Evolutionary conservation across 2,329 filamentous ascomycete species (phyloP).

Genomic region (Alternaria arbusti): DNA sequence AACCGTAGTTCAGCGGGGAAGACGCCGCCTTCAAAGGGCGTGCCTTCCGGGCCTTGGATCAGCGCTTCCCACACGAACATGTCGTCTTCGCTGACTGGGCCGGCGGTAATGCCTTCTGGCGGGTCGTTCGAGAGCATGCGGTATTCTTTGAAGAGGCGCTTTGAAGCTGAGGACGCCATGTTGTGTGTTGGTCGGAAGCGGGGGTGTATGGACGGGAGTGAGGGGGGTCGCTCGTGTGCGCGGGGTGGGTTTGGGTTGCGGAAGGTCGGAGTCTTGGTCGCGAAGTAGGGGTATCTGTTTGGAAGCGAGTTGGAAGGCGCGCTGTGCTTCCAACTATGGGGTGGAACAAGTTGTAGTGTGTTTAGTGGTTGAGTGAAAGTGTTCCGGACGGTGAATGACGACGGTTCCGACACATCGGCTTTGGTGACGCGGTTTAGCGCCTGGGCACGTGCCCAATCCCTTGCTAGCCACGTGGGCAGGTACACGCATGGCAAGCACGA

Average conservation of each 20-base stretch:
- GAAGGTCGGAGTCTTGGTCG: neutral
- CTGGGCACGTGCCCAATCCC: constrained; percentile 6
- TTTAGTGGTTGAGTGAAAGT: neutral
- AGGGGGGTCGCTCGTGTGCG: neutral
- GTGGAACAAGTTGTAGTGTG: neutral
- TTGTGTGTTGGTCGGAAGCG: neutral
- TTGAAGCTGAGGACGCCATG: constrained; percentile 65
- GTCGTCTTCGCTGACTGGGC: constrained; percentile 91
- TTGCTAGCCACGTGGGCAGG: neutral
- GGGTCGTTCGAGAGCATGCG: constrained; percentile 90
- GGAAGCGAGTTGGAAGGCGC: neutral
- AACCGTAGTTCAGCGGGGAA: constrained; percentile 88
- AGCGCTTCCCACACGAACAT: constrained; percentile 95
- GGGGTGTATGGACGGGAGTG: neutral
- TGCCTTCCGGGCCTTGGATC: constrained; percentile 93
- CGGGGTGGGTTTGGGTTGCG: neutral
- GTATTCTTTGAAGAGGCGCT: constrained; percentile 95
- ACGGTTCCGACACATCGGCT: constrained; percentile 18
- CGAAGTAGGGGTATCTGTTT: neutral
- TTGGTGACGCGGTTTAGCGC: constrained; percentile 14
- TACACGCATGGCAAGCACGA: neutral
- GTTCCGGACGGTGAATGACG: neutral
- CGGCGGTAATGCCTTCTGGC: constrained; percentile 96
- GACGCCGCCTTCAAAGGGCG: constrained; percentile 93
- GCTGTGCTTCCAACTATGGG: neutral